These are phyloP conservation scores for Gnomoniopsis smithogilvyi DNA, from an alignment of 2,329 filamentous ascomycete genomes.

Conservation along the genomic window DNA sequence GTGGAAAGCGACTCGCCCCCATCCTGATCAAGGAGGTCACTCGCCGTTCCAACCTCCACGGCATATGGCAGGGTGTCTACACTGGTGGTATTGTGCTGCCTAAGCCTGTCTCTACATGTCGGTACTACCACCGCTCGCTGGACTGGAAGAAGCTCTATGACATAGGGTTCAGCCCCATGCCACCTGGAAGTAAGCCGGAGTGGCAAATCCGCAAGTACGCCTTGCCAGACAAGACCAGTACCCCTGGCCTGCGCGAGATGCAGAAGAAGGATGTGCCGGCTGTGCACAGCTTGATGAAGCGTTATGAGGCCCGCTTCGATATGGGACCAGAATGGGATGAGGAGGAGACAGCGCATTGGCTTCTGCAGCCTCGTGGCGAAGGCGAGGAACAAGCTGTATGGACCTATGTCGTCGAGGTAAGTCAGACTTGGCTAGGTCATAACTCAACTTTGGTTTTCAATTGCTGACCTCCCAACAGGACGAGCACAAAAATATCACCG, in stretches of 20 bases:
- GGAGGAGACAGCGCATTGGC: conserved; percentile 85
- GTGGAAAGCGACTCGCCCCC: conserved; percentile 85
- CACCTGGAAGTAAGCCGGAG: conserved; percentile 75
- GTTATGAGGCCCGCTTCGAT: conserved; percentile 77
- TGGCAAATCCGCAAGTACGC: conserved; percentile 85
- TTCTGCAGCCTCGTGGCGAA: conserved; percentile 66
- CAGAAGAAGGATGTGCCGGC: conserved; percentile 72
- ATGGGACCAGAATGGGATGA: conserved; percentile 78
- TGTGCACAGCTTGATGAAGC: conserved; percentile 70
- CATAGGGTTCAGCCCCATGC: conserved; percentile 88
- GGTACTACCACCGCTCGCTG: conserved; percentile 91
- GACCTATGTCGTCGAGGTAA: conserved; percentile 84
- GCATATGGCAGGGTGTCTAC: conserved; percentile 93
- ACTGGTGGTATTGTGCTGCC: conserved; percentile 90
- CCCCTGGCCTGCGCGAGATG: conserved; percentile 76
- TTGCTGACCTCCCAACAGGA: conserved; percentile 34
- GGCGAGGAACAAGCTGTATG: conserved; percentile 80
- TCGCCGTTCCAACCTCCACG: conserved; percentile 79
- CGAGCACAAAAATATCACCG: conserved; percentile 76
- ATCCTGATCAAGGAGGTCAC: conserved; percentile 98
- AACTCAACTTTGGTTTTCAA: too few species aligned
- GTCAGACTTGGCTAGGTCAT: conserved; percentile 13
- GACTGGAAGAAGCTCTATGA: conserved; percentile 97
- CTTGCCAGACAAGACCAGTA: conserved; percentile 70
- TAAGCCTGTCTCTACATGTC: conserved; percentile 85